Percentiles rank a stretch among this genome's conserved stretches.
These are phyloP conservation scores for Thelonectria olida DNA, from an alignment of 2,329 filamentous ascomycete genomes.

Conservation along the genomic window DNA sequence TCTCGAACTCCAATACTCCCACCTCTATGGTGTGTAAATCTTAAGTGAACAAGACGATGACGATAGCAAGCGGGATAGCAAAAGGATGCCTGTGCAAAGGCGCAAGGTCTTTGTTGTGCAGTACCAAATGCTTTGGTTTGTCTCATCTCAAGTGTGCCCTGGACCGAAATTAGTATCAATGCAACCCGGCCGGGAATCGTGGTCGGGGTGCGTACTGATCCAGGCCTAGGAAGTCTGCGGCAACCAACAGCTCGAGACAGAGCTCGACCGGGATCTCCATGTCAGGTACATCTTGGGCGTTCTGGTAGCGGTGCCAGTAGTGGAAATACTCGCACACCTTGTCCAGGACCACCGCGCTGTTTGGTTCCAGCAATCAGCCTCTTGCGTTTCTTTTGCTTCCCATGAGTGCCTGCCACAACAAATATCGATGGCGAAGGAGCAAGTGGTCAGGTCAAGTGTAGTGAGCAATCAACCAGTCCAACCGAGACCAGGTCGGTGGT, in stretches of 20 bases:
- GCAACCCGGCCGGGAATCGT: conserved; percentile 26
- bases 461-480: conserved; percentile 61
- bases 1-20: conserved; percentile 31
- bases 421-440: conserved; percentile 20
- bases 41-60: background rate
- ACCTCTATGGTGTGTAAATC: background rate
- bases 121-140: conserved; percentile 1
- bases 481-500: conserved; percentile 45
- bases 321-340: conserved; percentile 87
- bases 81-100: background rate
- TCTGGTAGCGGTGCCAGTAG: conserved; percentile 79
- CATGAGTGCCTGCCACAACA: conserved; percentile 22
- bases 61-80: background rate
- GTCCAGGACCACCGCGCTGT: conserved; percentile 77
- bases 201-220: conserved; percentile 59
- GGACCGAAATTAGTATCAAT: conserved; percentile 42
- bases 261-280: conserved; percentile 84
- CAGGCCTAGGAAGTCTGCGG: conserved; percentile 79
- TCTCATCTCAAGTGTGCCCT: conserved; percentile 51
- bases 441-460: conserved; percentile 72
- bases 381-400: conserved; percentile 21
- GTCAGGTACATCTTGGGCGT: conserved; percentile 78
- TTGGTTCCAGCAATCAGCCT: conserved; percentile 36
- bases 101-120: background rate
- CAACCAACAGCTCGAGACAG: conserved; percentile 80